phyloP scores from a whole-genome alignment of 1,284 basidiomycete species.

The Fomes fomentarius region DNA sequence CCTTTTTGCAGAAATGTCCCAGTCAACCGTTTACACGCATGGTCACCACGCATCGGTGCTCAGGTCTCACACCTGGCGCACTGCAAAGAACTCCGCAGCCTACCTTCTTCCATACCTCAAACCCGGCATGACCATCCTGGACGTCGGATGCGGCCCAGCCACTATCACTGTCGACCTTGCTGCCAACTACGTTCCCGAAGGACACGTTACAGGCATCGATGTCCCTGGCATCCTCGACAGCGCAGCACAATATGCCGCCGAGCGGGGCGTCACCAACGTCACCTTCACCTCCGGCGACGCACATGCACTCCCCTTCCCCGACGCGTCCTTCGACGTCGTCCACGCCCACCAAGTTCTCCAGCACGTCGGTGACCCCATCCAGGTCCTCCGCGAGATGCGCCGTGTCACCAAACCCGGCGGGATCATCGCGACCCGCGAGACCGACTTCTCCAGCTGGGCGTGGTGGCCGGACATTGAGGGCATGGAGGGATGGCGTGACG shows the following conservation, averaged over 20 bases:
- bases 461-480: constrained; percentile 38
- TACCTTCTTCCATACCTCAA: constrained; percentile 44
- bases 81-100: constrained; percentile 44
- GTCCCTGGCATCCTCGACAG: constrained; percentile 33
- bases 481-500: constrained; percentile 30
- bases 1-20: too few species aligned
- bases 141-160: constrained; percentile 50
- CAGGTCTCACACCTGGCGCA: constrained; percentile 44
- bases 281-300: constrained; percentile 39
- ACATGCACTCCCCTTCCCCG: constrained; percentile 36
- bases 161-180: constrained; percentile 48
- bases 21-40: constrained; percentile 29
- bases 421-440: constrained; percentile 44
- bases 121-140: constrained; percentile 45
- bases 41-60: constrained; percentile 45
- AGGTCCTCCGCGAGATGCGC: constrained; percentile 45
- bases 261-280: constrained; percentile 35
- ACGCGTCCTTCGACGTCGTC: constrained; percentile 46
- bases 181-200: constrained; percentile 38
- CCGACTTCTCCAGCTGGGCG: constrained; percentile 32
- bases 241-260: constrained; percentile 34
- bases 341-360: constrained; percentile 50
- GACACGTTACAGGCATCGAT: constrained; percentile 46
- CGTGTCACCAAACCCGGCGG: constrained; percentile 47
- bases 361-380: constrained; percentile 43